A percentile compares a stretch with the other conserved stretches of the same genome.
Conservation (phyloP, 1,284 basidiomycete species). For the Ustilago loliicola region DNA sequence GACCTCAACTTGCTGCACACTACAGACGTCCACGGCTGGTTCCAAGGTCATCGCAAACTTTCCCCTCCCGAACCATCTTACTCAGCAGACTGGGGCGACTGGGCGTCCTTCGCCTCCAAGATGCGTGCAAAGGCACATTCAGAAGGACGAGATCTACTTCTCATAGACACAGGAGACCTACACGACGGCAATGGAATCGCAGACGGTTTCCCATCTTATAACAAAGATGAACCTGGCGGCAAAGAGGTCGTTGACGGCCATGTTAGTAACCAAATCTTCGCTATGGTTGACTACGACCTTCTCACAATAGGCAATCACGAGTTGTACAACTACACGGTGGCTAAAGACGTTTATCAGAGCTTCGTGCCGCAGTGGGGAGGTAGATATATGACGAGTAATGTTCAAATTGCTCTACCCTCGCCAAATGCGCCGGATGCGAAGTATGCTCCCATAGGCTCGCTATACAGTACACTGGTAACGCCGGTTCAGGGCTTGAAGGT, state of each 20-base stretch:
- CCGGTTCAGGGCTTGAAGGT: conserved; percentile 56
- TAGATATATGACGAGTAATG: conserved; percentile 61
- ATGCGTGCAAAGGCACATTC: conserved; percentile 58
- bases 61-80: conserved; percentile 68
- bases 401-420: conserved; percentile 58
- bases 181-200: conserved; percentile 68
- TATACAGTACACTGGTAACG: conserved; percentile 58
- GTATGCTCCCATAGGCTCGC: conserved; percentile 58
- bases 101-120: conserved; percentile 67
- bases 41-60: conserved; percentile 65
- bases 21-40: conserved; percentile 80
- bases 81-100: conserved; percentile 69
- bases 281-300: conserved; percentile 83
- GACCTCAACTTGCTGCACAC: conserved; percentile 84
- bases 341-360: conserved; percentile 83
- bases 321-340: conserved; percentile 82
- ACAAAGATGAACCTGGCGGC: conserved; percentile 42
- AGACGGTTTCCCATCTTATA: conserved; percentile 61
- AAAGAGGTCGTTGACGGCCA: conserved; percentile 62
- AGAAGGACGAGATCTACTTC: conserved; percentile 65
- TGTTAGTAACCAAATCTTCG: conserved; percentile 72
- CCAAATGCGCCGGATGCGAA: conserved; percentile 29
- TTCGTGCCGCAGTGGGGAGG: conserved; percentile 76
- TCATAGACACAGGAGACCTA: conserved; percentile 67
- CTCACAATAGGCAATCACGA: conserved; percentile 91